Evolutionary conservation across 2,329 filamentous ascomycete species (phyloP).

Genomic region (Keithomyces neogunnii): DNA sequence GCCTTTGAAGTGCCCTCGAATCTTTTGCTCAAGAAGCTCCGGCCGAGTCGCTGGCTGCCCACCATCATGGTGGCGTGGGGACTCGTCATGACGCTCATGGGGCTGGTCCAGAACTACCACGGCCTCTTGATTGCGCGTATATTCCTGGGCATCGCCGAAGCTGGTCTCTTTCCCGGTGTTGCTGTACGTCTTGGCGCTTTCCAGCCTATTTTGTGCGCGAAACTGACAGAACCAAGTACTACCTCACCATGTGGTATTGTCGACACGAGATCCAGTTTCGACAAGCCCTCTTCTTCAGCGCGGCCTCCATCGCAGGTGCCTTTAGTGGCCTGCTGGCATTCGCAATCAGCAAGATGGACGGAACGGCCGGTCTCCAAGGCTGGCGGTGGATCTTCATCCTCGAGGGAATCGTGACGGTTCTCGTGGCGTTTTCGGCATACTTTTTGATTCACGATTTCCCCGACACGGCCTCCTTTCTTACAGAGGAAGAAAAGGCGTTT

Average conservation of each 20-base stretch:
- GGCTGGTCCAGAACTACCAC: constrained; percentile 39
- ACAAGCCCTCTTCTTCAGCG: constrained; percentile 72
- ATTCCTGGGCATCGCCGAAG: constrained; percentile 56
- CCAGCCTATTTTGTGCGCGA: background rate
- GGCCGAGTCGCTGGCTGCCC: constrained; percentile 67
- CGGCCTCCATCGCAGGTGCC: constrained; percentile 69
- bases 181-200: constrained; percentile 23
- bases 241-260: constrained; percentile 51
- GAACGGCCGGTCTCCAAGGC: constrained; percentile 47
- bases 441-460: constrained; percentile 76
- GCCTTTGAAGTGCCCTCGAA: constrained; percentile 73
- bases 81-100: constrained; percentile 42
- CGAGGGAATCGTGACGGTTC: constrained; percentile 60
- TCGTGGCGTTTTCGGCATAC: constrained; percentile 59
- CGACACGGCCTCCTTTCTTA: constrained; percentile 67
- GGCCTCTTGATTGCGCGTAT: constrained; percentile 44
- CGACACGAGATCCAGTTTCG: constrained; percentile 47
- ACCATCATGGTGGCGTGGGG: constrained; percentile 62
- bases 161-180: constrained; percentile 59
- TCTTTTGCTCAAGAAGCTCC: constrained; percentile 63
- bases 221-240: constrained; percentile 27
- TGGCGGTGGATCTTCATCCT: constrained; percentile 63
- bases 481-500: constrained; percentile 59
- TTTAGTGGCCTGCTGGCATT: constrained; percentile 67
- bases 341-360: constrained; percentile 62